Evolutionary conservation across 805 yeast species (phyloP).

Genomic region (Blastobotrys mokoenaii): DNA sequence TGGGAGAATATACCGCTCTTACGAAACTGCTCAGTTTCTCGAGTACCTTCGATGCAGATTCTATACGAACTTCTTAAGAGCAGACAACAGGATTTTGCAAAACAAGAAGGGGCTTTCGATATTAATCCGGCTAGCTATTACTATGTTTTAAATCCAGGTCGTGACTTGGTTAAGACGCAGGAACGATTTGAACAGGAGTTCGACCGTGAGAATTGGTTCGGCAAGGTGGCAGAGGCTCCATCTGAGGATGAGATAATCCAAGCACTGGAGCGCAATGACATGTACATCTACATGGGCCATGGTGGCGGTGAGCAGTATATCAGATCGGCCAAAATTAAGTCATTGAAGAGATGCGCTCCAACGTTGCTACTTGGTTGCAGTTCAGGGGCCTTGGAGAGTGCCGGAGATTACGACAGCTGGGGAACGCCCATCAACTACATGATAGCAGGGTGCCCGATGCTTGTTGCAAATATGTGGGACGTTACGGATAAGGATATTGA

Average conservation of each 20-base stretch:
- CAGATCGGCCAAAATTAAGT: constrained; percentile 44
- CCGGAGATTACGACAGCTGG: constrained; percentile 56
- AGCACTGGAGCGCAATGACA: constrained; percentile 35
- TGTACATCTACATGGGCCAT: constrained; percentile 83
- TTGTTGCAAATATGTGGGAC: constrained; percentile 88
- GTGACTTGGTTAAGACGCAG: constrained; percentile 67
- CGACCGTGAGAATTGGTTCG: constrained; percentile 38
- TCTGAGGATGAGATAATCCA: constrained; percentile 42
- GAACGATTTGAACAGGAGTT: constrained; percentile 42
- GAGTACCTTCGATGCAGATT: constrained; percentile 61
- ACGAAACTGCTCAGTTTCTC: constrained; percentile 47
- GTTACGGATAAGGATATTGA: constrained; percentile 96
- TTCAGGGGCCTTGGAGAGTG: constrained; percentile 57
- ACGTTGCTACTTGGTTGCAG: constrained; percentile 78
- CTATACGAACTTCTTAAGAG: constrained; percentile 32
- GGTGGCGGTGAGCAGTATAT: constrained; percentile 92
- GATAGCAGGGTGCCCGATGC: constrained; percentile 72
- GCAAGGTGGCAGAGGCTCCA: constrained; percentile 49
- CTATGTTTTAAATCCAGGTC: constrained; percentile 73
- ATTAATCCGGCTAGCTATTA: constrained; percentile 34
- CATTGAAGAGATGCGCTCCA: constrained; percentile 30
- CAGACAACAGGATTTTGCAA: constrained; percentile 3
- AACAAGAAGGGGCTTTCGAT: constrained; percentile 12
- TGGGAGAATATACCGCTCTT: constrained; percentile 79
- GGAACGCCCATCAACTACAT: constrained; percentile 76